A percentile compares a stretch with the other conserved stretches of the same genome.
Conservation (phyloP, 306 rosid species). For the Dalbergia oliveri region DNA sequence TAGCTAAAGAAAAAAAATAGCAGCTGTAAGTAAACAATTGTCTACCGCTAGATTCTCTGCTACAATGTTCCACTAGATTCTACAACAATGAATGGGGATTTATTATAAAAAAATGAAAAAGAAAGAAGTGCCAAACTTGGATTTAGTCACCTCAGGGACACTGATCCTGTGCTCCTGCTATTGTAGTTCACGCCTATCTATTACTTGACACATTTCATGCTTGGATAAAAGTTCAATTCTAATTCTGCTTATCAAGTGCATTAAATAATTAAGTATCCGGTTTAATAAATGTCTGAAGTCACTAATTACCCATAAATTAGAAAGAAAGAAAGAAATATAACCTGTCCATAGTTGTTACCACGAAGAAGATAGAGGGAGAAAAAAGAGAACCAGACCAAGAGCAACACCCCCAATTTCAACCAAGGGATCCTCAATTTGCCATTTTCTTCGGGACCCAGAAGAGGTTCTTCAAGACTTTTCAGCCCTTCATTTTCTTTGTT, state of each 20-base stretch:
- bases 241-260: neutral
- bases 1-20: neutral
- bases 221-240: neutral
- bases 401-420: slow-evolving; percentile 68
- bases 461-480: slow-evolving; percentile 52
- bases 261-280: neutral
- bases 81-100: slow-evolving; percentile 25
- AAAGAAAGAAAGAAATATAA: slow-evolving; percentile 34
- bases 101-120: neutral
- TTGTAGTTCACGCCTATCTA: slow-evolving; percentile 5
- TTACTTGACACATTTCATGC: neutral
- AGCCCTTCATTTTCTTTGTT: slow-evolving; percentile 42
- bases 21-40: slow-evolving; percentile 1
- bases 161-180: neutral
- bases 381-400: slow-evolving; percentile 84
- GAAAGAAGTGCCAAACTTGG: neutral
- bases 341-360: slow-evolving; percentile 79
- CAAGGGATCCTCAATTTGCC: slow-evolving; percentile 60
- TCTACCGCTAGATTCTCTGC: slow-evolving; percentile 5
- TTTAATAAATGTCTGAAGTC: neutral
- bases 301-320: neutral
- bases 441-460: slow-evolving; percentile 49
- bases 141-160: neutral
- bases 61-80: neutral
- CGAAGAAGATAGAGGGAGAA: slow-evolving; percentile 76